These are phyloP conservation scores for Ottelia alismoides DNA, from an alignment of 106 monocot species.

Conservation along the genomic window DNA sequence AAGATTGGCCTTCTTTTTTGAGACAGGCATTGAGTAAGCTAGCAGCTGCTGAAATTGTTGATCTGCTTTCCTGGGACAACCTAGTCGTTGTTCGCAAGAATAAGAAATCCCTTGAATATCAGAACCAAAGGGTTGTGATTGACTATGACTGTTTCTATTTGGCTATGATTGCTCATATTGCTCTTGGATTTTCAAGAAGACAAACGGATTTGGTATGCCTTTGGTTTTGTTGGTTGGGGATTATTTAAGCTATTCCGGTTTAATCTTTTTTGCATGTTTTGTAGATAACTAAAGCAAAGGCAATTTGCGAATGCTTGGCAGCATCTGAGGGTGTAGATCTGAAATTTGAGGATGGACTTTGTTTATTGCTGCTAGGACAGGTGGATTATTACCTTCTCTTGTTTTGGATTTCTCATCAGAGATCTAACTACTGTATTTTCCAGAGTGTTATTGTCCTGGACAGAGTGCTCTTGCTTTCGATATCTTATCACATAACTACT, in stretches of 20 bases:
- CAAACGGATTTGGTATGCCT: slow-evolving; percentile 62
- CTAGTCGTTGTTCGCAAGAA: slow-evolving; percentile 71
- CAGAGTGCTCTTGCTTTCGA: too few relatives aligned
- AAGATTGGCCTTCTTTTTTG: slow-evolving; percentile 85
- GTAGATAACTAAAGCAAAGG: slow-evolving; percentile 71
- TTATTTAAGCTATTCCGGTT: too few relatives aligned
- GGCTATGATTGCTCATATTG: slow-evolving; percentile 77
- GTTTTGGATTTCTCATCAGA: too few relatives aligned
- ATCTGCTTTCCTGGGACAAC: slow-evolving; percentile 77
- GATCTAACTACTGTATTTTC: too few relatives aligned
- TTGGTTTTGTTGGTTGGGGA: neutral
- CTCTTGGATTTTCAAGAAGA: slow-evolving; percentile 79
- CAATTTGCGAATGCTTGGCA: slow-evolving; percentile 75
- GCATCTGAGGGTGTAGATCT: slow-evolving; percentile 65
- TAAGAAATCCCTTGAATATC: slow-evolving; percentile 82
- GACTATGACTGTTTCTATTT: slow-evolving; percentile 84
- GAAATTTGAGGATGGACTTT: slow-evolving; percentile 83
- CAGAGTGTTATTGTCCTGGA: too few relatives aligned
- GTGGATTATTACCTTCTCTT: slow-evolving; percentile 32
- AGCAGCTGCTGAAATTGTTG: slow-evolving; percentile 64
- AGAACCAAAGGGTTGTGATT: slow-evolving; percentile 68
- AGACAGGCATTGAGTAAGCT: slow-evolving; percentile 63
- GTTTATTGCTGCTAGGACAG: slow-evolving; percentile 82
- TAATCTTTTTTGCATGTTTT: neutral
- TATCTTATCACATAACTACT: too few relatives aligned